phyloP scores from a whole-genome alignment of 2,329 filamentous ascomycete species.

The Fusarium albosuccineum region DNA sequence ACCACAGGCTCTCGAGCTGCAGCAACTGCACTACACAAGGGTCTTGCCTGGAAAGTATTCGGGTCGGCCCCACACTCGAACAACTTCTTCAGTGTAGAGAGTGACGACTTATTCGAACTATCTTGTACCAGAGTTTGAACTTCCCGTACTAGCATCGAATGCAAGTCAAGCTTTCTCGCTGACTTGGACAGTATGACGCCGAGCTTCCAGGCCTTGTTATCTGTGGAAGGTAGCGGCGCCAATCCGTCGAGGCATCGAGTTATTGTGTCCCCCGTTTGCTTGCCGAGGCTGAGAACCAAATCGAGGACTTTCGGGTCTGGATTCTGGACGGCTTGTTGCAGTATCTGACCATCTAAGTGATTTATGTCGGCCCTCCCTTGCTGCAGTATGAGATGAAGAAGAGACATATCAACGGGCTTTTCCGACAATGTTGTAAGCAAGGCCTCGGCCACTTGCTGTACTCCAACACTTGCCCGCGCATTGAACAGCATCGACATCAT shows the following conservation, averaged over 20 bases:
- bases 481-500: conserved; percentile 62
- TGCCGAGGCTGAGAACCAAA: conserved; percentile 60
- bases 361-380: conserved; percentile 68
- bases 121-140: conserved; percentile 60
- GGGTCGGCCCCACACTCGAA: conserved; percentile 66
- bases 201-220: conserved; percentile 64
- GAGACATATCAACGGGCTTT: conserved; percentile 62
- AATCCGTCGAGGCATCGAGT: conserved; percentile 59
- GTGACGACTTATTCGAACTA: conserved; percentile 53
- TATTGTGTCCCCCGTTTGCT: conserved; percentile 59
- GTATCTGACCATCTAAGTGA: conserved; percentile 57
- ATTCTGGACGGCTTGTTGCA: conserved; percentile 57
- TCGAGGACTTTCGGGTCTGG: conserved; percentile 64
- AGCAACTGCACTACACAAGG: conserved; percentile 64
- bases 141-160: conserved; percentile 63
- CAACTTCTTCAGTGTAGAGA: conserved; percentile 61
- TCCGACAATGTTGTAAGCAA: conserved; percentile 58
- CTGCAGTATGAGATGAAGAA: conserved; percentile 63
- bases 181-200: conserved; percentile 60
- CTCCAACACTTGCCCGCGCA: conserved; percentile 59
- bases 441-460: conserved; percentile 58
- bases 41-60: conserved; percentile 65
- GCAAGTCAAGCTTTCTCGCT: conserved; percentile 58
- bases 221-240: conserved; percentile 57
- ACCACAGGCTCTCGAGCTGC: conserved; percentile 60